Conservation (phyloP, 768 basidiomycete genomes). For the Cystobasidium ongulense region DNA sequence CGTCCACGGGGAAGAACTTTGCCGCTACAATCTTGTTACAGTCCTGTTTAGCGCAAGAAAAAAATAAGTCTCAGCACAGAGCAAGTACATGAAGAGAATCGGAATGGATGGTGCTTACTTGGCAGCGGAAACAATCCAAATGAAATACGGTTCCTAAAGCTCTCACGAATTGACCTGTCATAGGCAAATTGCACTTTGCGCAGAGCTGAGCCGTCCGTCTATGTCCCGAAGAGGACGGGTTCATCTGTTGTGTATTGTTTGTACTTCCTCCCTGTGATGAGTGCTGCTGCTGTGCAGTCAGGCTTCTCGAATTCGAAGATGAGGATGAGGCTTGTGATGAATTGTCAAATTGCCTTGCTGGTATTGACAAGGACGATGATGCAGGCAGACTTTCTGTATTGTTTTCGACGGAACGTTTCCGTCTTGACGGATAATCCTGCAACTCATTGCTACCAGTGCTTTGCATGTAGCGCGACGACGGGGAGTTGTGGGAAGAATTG, state of each 20-base stretch:
- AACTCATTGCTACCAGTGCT: neutral
- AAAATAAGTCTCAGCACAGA: neutral
- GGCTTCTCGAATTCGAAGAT: neutral
- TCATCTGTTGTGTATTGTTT: neutral
- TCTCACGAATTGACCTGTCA: constrained; percentile 94
- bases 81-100: constrained; percentile 14
- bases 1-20: constrained; percentile 98
- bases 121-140: constrained; percentile 95
- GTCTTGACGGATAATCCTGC: neutral
- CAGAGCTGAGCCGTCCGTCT: constrained; percentile 39
- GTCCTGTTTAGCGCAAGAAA: constrained; percentile 57
- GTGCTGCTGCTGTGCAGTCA: neutral
- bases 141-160: constrained; percentile 90
- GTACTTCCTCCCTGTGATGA: neutral
- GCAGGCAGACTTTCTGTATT: neutral
- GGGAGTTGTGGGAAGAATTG: neutral
- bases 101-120: constrained; percentile 54
- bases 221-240: neutral
- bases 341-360: neutral
- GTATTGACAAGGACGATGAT: neutral
- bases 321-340: neutral
- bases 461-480: neutral
- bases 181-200: constrained; percentile 46
- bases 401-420: neutral
- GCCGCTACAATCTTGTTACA: constrained; percentile 92